Percentiles rank a stretch among this genome's conserved stretches.
Evolutionary conservation across 2,329 filamentous ascomycete species (phyloP).

Genomic region (Microcyclosporella mali): DNA sequence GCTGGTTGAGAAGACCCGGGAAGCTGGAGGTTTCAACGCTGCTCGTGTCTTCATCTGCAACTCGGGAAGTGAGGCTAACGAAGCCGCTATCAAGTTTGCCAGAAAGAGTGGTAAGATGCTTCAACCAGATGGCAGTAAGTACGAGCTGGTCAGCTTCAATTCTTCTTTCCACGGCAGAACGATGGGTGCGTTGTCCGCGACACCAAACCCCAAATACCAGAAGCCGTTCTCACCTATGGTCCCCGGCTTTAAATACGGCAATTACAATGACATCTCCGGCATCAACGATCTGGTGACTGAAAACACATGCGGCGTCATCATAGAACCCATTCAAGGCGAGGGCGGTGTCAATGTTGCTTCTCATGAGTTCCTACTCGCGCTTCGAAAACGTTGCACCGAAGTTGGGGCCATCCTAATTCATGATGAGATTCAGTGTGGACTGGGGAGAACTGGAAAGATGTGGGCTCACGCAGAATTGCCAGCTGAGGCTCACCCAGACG

Average conservation of each 20-base stretch:
- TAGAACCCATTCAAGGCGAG: slow-evolving; percentile 97
- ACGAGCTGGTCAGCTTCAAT: slow-evolving; percentile 83
- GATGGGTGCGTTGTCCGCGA: slow-evolving; percentile 91
- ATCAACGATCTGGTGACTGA: slow-evolving; percentile 71
- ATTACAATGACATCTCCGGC: slow-evolving; percentile 71
- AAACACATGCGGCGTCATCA: slow-evolving; percentile 84
- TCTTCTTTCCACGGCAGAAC: slow-evolving; percentile 94
- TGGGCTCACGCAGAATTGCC: slow-evolving; percentile 81
- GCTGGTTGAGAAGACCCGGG: slow-evolving; percentile 72
- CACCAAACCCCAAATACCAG: slow-evolving; percentile 97
- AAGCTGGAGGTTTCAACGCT: slow-evolving; percentile 74
- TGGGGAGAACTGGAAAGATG: slow-evolving; percentile 77
- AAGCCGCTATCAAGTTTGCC: slow-evolving; percentile 95
- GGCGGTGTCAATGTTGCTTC: slow-evolving; percentile 82
- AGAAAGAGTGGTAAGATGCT: slow-evolving; percentile 72
- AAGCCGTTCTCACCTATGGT: slow-evolving; percentile 92
- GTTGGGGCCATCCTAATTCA: slow-evolving; percentile 87
- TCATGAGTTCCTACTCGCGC: slow-evolving; percentile 72
- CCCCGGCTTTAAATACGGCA: slow-evolving; percentile 82
- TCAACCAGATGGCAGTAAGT: slow-evolving; percentile 49
- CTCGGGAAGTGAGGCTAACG: slow-evolving; percentile 93
- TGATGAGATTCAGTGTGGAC: slow-evolving; percentile 95
- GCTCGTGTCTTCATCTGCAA: slow-evolving; percentile 87
- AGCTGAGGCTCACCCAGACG: slow-evolving; percentile 79
- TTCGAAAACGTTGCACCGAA: slow-evolving; percentile 77